Conservation (phyloP, 768 basidiomycete species). For the Leccinellum albellum region DNA sequence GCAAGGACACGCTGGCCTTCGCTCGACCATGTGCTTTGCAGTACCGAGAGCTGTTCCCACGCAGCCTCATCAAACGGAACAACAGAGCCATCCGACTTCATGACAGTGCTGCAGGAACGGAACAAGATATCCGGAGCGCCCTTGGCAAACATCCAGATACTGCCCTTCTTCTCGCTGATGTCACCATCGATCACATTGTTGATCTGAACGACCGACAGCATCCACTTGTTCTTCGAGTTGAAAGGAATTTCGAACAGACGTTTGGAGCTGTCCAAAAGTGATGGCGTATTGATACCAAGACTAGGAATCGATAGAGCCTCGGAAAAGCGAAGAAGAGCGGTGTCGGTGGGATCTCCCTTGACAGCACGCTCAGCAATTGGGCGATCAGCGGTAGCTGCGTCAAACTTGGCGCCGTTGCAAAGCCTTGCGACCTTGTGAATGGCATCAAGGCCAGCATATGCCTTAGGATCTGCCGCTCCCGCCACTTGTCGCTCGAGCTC, state of each 20-base stretch:
- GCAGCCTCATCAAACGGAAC: conserved; percentile 27
- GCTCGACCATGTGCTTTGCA: conserved; percentile 42
- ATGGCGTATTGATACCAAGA: conserved; percentile 20
- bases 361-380: conserved; percentile 33
- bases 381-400: conserved; percentile 23
- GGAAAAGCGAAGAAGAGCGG: conserved; percentile 49
- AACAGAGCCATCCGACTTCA: conserved; percentile 33
- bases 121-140: conserved; percentile 60
- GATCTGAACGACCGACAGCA: conserved; percentile 42
- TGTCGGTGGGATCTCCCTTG: conserved; percentile 52
- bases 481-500: conserved; percentile 18
- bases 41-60: conserved; percentile 14
- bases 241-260: conserved; percentile 39
- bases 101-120: conserved; percentile 34
- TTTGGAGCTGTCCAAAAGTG: conserved; percentile 18
- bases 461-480: conserved; percentile 4
- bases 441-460: conserved; percentile 24
- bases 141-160: conserved; percentile 44
- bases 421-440: conserved; percentile 45
- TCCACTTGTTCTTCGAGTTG: conserved; percentile 57
- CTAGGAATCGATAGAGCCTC: conserved; percentile 29
- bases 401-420: conserved; percentile 57
- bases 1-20: conserved; percentile 54
- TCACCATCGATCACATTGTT: conserved; percentile 13
- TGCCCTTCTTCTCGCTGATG: conserved; percentile 5